A percentile compares a stretch with the other conserved stretches of the same genome.
Evolutionary conservation across 208 protist genomes (phyloP).

Genomic region (Acanthamoeba culbertsoni): DNA sequence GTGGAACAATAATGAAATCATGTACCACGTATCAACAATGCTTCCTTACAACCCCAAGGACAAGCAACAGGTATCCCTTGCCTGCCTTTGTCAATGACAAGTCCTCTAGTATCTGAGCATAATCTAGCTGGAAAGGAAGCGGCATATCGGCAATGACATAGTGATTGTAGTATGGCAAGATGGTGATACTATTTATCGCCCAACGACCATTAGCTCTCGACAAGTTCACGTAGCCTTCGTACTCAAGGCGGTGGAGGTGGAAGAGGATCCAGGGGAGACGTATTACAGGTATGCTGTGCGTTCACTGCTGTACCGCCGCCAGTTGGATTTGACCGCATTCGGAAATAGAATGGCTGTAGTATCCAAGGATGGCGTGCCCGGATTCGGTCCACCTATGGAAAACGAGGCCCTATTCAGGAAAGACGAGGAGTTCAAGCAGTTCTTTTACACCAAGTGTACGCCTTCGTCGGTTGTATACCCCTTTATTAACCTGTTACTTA

Average conservation of each 20-base stretch:
- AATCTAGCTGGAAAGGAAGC: slow-evolving; percentile 18
- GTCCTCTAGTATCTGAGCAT: too few relatives aligned
- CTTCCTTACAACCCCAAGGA: slow-evolving; percentile 64
- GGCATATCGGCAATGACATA: slow-evolving; percentile 71
- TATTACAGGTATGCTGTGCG: slow-evolving; percentile 59
- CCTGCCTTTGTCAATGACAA: background rate
- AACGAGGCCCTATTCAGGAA: slow-evolving; percentile 68
- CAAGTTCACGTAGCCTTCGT: slow-evolving; percentile 70
- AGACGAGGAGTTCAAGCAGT: slow-evolving; percentile 68
- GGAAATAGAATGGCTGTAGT: slow-evolving; percentile 61
- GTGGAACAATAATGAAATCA: slow-evolving; percentile 74
- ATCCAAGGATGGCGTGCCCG: slow-evolving; percentile 66
- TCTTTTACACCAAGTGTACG: slow-evolving; percentile 72
- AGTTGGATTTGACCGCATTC: background rate
- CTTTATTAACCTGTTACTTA: background rate
- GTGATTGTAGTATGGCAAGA: slow-evolving; percentile 73
- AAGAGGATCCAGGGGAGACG: slow-evolving; percentile 59
- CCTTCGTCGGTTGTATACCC: background rate
- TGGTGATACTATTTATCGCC: slow-evolving; percentile 72
- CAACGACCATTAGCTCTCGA: slow-evolving; percentile 74
- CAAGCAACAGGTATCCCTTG: slow-evolving; percentile 54
- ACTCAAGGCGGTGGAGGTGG: slow-evolving; percentile 58
- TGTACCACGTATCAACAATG: slow-evolving; percentile 74
- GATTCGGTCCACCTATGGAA: slow-evolving; percentile 67
- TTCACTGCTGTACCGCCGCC: background rate